Evolutionary conservation across 495 filamentous ascomycete genomes (phyloP), one percentile per base, ranked within the genome.

Genomic region (Cercophora sp.): DNA sequence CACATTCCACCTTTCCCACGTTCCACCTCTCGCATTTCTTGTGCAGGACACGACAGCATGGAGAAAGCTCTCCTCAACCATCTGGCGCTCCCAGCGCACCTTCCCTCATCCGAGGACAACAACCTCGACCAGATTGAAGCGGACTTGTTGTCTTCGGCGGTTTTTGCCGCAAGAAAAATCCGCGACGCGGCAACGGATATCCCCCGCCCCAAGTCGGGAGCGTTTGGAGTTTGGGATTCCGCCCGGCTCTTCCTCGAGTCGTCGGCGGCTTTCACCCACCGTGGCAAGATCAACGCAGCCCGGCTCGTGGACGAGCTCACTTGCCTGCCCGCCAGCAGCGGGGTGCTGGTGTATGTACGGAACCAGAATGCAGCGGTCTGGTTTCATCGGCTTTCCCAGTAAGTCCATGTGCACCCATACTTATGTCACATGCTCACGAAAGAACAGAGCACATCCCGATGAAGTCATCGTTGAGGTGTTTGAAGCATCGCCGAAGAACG

Each of bases 311-410:
- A 54, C 15, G 63, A 63, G n/a, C 60, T 81, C 8, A 16, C 52
- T 1, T 39, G 52, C 0, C 57, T 80, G 4, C 41, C 70, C 11
- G 47, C 51, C 1, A 27, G 47, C 13, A 51, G 60, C 36, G 52
- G 64, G 13, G 54, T 84, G 13, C 71, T 80, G 13, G 36, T 83
- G 5, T 61, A 80, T 59, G 57, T 85, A 18, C 52, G 59, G 3
- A 68, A 73, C 39, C 81, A 84, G 54, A 85, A 84, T 70, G 77
- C 81, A 2, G 79, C 69, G 9, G 46, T 84, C 10, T 55, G 83
- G 4, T 65, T 85, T 24, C 70, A 73, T 32, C 61, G 65, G 5
- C 60, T 68, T 10, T 27, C 25, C 2, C 11, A 44, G 77, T 79
- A 56, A 71, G 78, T 72, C 43, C 20, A 19, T 9, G n/a, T n/a